A percentile compares a stretch with the other conserved stretches of the same genome.
Evolutionary conservation across 2,329 filamentous ascomycete species (phyloP).

Genomic region (Cadophora sp.): DNA sequence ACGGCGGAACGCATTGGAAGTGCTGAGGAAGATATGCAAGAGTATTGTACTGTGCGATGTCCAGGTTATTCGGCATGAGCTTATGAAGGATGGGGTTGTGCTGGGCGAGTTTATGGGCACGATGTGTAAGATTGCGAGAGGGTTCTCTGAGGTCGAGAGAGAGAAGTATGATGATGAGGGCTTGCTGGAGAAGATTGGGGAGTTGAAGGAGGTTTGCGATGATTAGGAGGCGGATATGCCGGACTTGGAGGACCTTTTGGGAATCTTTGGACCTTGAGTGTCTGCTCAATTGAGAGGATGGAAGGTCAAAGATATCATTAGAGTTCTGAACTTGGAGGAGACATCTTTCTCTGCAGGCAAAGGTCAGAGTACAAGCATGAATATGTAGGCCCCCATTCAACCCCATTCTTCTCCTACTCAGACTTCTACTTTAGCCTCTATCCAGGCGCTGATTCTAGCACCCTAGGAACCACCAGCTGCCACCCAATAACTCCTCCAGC

Average conservation of each 20-base stretch:
- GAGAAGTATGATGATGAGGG: conserved; percentile 31
- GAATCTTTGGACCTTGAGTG: conserved; percentile 2
- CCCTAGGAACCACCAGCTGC: too few relatives aligned
- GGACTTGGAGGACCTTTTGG: conserved; percentile 14
- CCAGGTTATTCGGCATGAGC: conserved; percentile 15
- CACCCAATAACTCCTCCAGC: too few relatives aligned
- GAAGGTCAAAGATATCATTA: too few relatives aligned
- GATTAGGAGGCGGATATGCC: conserved; percentile 27
- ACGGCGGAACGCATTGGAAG: conserved; percentile 28
- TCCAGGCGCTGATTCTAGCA: too few relatives aligned
- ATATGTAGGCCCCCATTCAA: too few relatives aligned
- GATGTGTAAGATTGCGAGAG: conserved; percentile 22
- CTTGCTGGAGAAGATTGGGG: conserved; percentile 28
- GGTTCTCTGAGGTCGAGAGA: conserved; percentile 11
- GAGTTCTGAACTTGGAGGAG: too few relatives aligned
- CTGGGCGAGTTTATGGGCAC: conserved; percentile 22
- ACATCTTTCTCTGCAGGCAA: too few relatives aligned
- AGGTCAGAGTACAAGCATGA: too few relatives aligned
- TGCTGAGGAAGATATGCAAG: conserved; percentile 31
- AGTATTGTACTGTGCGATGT: conserved; percentile 30
- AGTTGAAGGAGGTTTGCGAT: conserved; percentile 27
- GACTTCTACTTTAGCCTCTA: too few relatives aligned
- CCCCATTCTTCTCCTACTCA: too few relatives aligned
- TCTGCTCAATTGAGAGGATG: too few relatives aligned
- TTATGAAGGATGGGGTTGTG: conserved; percentile 18